Conservation (phyloP, 768 basidiomycete species). For the Russula sp. region DNA sequence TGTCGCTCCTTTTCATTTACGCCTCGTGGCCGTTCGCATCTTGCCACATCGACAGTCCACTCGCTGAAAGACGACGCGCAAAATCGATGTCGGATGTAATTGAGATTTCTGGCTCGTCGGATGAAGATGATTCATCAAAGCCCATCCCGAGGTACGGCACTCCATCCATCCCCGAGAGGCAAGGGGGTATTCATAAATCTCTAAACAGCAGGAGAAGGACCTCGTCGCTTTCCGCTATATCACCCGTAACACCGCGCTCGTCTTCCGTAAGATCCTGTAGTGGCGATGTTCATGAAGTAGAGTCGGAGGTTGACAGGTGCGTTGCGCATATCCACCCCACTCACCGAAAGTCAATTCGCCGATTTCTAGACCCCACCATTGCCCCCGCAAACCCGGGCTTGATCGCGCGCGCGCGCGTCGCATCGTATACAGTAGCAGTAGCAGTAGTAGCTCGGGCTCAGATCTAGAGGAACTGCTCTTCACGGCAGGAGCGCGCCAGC, state of each 20-base stretch:
- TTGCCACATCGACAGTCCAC: neutral
- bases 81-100: slow-evolving; percentile 2
- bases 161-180: neutral
- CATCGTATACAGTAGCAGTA: slow-evolving; percentile 8
- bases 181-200: neutral
- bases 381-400: neutral
- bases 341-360: neutral
- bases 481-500: neutral
- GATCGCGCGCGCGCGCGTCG: slow-evolving; percentile 8
- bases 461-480: neutral
- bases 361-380: neutral
- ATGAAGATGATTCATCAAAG: neutral
- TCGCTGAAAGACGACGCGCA: neutral
- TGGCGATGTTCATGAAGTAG: neutral
- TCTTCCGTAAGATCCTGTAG: neutral
- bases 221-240: slow-evolving; percentile 4
- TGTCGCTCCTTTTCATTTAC: too few species aligned
- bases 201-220: neutral
- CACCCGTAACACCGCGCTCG: neutral
- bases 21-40: neutral
- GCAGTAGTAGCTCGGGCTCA: neutral
- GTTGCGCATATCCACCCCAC: neutral
- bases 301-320: slow-evolving; percentile 11
- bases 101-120: slow-evolving; percentile 13
- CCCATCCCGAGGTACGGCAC: neutral